Evolutionary conservation across 129 eudicot genomes (phyloP).

Genomic region (Flaveria robusta): DNA sequence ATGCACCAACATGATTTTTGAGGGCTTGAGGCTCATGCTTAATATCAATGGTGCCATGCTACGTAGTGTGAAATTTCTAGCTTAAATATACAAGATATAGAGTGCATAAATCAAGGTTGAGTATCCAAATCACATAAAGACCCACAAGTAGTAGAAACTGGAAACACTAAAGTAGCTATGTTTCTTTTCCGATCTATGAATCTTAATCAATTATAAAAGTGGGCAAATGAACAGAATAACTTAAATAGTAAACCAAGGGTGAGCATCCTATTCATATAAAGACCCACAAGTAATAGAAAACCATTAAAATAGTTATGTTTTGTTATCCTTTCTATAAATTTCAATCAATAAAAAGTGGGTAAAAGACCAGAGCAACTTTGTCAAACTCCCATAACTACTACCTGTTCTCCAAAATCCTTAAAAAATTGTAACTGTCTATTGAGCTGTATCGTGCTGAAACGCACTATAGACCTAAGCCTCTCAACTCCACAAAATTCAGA

Average conservation of each 20-base stretch:
- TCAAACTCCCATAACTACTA: background rate
- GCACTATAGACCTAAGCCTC: background rate
- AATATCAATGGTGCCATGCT: conserved; percentile 3
- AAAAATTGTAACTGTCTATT: background rate
- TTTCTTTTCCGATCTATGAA: too few species aligned
- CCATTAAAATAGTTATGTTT: too few species aligned
- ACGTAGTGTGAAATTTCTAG: background rate
- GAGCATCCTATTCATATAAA: too few species aligned
- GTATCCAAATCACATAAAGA: background rate
- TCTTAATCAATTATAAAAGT: background rate
- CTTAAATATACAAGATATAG: conserved; percentile 19
- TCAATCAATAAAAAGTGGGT: too few species aligned
- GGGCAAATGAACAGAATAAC: too few species aligned
- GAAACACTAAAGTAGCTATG: too few species aligned
- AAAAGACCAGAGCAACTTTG: background rate
- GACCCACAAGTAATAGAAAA: too few species aligned
- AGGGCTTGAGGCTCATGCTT: background rate
- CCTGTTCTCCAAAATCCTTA: background rate
- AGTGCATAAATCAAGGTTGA: background rate
- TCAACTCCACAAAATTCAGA: background rate
- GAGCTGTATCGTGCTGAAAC: background rate
- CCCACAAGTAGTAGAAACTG: too few species aligned
- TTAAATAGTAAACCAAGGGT: too few species aligned
- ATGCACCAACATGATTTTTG: conserved; percentile 4
- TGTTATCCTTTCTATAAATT: too few species aligned